These are phyloP conservation scores for Dictyostelium gargantuum DNA, from an alignment of 208 protist species.

Conservation along the genomic window DNA sequence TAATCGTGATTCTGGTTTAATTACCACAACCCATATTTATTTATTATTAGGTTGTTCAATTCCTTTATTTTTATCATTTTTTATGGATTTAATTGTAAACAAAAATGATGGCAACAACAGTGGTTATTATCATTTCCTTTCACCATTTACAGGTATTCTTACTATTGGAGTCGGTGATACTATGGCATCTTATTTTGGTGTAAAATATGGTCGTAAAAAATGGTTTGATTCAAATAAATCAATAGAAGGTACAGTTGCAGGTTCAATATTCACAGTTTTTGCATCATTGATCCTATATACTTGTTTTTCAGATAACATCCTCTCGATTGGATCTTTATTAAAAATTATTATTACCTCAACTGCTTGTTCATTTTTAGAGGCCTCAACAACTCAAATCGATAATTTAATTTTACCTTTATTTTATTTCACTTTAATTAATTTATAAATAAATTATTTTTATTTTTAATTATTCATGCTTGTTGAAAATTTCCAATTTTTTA, in stretches of 20 bases:
- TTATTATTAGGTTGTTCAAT: conserved; percentile 23
- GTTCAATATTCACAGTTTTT: background rate
- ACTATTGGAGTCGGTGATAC: conserved; percentile 53
- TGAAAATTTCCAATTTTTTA: no score
- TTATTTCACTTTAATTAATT: conserved; percentile 37
- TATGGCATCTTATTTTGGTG: conserved; percentile 11
- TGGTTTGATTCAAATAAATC: conserved; percentile 15
- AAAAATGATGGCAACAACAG: no score
- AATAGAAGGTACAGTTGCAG: conserved; percentile 4
- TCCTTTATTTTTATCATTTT: background rate
- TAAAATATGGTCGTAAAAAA: background rate
- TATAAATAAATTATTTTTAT: no score
- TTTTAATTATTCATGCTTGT: no score
- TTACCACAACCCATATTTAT: conserved; percentile 43
- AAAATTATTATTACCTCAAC: background rate
- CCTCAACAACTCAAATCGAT: conserved; percentile 29
- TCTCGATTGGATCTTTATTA: background rate
- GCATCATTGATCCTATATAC: background rate
- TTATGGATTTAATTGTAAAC: background rate
- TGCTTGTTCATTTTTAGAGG: background rate
- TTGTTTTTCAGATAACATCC: background rate
- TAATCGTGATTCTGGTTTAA: background rate
- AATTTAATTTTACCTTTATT: conserved; percentile 48
- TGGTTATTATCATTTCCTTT: background rate
- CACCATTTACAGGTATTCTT: conserved; percentile 5